phyloP scores from a whole-genome alignment of 305 asterid genomes.

The Euphrasia arctica region DNA sequence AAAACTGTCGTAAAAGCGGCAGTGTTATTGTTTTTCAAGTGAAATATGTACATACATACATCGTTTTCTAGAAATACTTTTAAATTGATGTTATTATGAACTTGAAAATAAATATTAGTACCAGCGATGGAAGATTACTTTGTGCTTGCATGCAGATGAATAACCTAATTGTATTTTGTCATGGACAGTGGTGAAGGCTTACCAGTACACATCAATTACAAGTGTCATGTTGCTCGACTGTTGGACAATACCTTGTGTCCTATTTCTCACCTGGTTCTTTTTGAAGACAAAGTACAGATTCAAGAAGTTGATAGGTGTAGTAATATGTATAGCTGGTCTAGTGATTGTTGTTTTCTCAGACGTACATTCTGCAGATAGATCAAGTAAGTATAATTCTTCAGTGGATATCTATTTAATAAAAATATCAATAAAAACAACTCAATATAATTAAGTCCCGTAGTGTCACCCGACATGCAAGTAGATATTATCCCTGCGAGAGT shows the following conservation, averaged over 20 bases:
- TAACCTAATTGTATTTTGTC: slow-evolving; percentile 25
- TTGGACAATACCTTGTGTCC: slow-evolving; percentile 96
- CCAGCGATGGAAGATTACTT: neutral
- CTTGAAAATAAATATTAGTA: neutral
- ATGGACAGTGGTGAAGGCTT: slow-evolving; percentile 88
- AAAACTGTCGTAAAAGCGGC: neutral
- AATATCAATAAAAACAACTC: neutral
- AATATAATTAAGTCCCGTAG: no score
- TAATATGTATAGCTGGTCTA: slow-evolving; percentile 78
- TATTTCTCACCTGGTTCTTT: slow-evolving; percentile 86
- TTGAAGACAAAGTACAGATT: slow-evolving; percentile 79
- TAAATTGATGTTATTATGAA: neutral
- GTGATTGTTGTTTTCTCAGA: slow-evolving; percentile 84
- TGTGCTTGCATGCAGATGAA: slow-evolving; percentile 12
- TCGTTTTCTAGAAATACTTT: slow-evolving; percentile 8
- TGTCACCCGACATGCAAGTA: no score
- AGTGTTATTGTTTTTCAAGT: neutral
- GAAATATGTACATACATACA: neutral
- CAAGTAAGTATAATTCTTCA: slow-evolving; percentile 47
- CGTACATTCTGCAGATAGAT: slow-evolving; percentile 80
- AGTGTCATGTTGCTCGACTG: slow-evolving; percentile 98
- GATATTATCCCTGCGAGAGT: no score
- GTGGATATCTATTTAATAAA: neutral
- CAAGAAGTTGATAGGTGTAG: slow-evolving; percentile 68
- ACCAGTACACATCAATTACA: slow-evolving; percentile 93